Evolutionary conservation across 2,329 filamentous ascomycete genomes (phyloP).

Genomic region (Neonectria ditissima): DNA sequence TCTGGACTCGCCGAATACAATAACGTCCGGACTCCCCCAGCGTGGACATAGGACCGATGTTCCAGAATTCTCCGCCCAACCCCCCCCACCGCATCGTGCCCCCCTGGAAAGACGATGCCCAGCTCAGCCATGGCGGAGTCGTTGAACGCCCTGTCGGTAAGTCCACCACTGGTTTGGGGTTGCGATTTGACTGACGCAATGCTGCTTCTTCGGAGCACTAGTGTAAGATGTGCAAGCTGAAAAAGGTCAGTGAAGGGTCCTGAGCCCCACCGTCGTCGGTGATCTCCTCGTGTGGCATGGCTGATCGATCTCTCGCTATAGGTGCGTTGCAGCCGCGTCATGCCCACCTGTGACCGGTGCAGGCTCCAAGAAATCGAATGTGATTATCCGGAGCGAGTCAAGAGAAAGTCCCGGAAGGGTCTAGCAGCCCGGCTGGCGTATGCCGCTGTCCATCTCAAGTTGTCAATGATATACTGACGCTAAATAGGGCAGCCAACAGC

Average conservation of each 20-base stretch:
- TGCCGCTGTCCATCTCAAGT: neutral
- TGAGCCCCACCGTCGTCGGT: neutral
- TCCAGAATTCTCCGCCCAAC: constrained; percentile 8
- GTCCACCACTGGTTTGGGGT: neutral
- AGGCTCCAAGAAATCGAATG: constrained; percentile 43
- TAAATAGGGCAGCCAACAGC: constrained; percentile 18
- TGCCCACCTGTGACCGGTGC: constrained; percentile 45
- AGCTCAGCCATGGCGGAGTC: constrained; percentile 3
- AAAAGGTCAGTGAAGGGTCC: constrained; percentile 5
- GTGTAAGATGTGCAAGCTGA: constrained; percentile 18
- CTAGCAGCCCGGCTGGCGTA: constrained; percentile 30
- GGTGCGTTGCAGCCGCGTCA: constrained; percentile 46
- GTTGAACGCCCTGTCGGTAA: constrained; percentile 20
- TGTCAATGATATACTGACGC: constrained; percentile 11
- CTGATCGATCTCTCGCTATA: constrained; percentile 2
- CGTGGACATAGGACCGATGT: constrained; percentile 3
- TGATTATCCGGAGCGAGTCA: constrained; percentile 43
- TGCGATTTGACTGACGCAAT: constrained; percentile 1
- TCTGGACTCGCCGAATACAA: constrained; percentile 7
- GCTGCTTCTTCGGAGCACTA: neutral
- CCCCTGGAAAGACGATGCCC: constrained; percentile 3
- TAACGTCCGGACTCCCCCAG: constrained; percentile 15
- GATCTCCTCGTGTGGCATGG: neutral
- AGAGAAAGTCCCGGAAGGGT: constrained; percentile 38
- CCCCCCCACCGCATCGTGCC: neutral